Evolutionary conservation across 2,329 filamentous ascomycete genomes (phyloP).

Genomic region (Aspergillus thermomutatus): DNA sequence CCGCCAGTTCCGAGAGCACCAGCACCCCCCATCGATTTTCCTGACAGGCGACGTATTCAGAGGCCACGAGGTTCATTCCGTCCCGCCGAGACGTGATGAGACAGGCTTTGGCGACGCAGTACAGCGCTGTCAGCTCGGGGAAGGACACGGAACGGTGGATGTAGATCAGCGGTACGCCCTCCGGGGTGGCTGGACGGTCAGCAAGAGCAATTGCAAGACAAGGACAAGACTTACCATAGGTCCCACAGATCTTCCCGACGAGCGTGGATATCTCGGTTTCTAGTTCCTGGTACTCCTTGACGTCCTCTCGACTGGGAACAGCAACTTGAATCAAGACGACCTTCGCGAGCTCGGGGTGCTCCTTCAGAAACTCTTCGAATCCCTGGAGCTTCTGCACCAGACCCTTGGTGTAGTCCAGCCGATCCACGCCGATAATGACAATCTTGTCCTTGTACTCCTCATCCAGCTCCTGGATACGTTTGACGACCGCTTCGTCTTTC

Average conservation of each 20-base stretch:
- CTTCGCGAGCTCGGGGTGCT: constrained; percentile 90
- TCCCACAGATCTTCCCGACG: constrained; percentile 89
- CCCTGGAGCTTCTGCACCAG: constrained; percentile 92
- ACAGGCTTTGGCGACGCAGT: constrained; percentile 83
- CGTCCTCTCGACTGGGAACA: constrained; percentile 77
- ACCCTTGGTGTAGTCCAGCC: constrained; percentile 95
- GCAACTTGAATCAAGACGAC: constrained; percentile 92
- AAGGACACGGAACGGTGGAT: constrained; percentile 92
- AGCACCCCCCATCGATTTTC: constrained; percentile 81
- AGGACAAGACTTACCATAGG: constrained; percentile 57
- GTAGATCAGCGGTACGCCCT: constrained; percentile 96
- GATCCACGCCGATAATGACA: constrained; percentile 88
- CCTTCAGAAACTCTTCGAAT: constrained; percentile 84
- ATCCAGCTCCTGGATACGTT: constrained; percentile 73
- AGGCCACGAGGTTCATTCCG: constrained; percentile 96
- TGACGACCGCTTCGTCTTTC: constrained; percentile 70
- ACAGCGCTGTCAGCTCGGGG: constrained; percentile 85
- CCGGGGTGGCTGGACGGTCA: constrained; percentile 64
- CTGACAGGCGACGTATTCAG: constrained; percentile 94
- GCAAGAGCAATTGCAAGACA: too few relatives aligned
- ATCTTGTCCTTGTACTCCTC: constrained; percentile 86
- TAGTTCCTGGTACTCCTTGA: constrained; percentile 93
- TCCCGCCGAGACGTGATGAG: constrained; percentile 86
- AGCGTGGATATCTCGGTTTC: constrained; percentile 87
- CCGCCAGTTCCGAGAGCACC: constrained; percentile 90